These are phyloP conservation scores for California macrophylla DNA, from an alignment of 441 rosid genomes.

Conservation along the genomic window DNA sequence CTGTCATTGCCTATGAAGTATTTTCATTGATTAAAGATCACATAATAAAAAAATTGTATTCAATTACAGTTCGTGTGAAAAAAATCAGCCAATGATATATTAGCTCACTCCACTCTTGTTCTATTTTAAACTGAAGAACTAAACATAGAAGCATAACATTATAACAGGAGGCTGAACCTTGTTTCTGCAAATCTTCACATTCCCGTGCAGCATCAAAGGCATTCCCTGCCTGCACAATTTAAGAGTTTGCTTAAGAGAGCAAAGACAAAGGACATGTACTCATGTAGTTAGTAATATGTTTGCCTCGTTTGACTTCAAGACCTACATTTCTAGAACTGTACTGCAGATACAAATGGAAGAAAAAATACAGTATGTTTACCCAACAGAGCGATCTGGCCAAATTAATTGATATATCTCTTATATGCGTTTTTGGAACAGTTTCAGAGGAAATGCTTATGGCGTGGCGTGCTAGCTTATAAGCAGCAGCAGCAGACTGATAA, in stretches of 20 bases:
- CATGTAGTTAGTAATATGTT: background rate
- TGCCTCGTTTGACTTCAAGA: background rate
- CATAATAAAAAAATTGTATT: background rate
- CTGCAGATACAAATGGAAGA: conserved; percentile 1
- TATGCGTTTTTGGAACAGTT: conserved; percentile 32
- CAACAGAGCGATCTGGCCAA: conserved; percentile 70
- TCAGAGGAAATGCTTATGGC: conserved; percentile 38
- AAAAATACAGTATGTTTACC: conserved; percentile 35
- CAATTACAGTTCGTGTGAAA: background rate
- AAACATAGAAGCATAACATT: conserved; percentile 8
- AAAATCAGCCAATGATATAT: background rate
- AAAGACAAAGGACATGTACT: conserved; percentile 13
- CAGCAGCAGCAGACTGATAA: conserved; percentile 51
- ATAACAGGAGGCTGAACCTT: conserved; percentile 36
- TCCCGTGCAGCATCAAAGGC: conserved; percentile 57
- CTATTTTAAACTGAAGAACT: background rate
- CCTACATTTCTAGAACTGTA: conserved; percentile 1
- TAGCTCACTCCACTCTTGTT: background rate
- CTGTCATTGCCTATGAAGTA: background rate
- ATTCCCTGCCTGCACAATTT: conserved; percentile 54
- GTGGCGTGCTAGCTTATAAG: conserved; percentile 55
- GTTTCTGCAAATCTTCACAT: conserved; percentile 50
- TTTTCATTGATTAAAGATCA: background rate
- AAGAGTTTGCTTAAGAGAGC: conserved; percentile 16
- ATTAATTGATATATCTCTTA: conserved; percentile 52